These are phyloP conservation scores for Solanum ossicruentum DNA, from an alignment of 257 asterid genomes.

Conservation along the genomic window DNA sequence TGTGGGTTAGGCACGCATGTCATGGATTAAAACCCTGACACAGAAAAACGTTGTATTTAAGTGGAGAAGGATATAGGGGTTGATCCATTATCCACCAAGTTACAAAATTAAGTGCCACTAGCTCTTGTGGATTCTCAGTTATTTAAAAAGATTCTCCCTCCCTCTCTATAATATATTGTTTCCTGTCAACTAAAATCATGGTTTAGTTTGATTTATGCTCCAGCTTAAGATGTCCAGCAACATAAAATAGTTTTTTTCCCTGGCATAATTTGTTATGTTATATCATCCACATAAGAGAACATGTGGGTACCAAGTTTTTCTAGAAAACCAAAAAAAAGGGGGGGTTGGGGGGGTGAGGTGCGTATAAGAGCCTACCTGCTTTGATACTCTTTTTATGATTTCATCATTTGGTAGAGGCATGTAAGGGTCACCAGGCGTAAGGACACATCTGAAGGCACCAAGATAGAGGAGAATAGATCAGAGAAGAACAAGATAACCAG, in stretches of 20 bases:
- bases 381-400: constrained; percentile 69
- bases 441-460: constrained; percentile 60
- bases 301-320: background rate
- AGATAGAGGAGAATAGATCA: background rate
- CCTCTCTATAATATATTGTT: too few relatives aligned
- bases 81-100: background rate
- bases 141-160: background rate
- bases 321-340: background rate
- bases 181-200: background rate
- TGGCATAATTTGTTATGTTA: background rate
- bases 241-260: background rate
- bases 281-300: background rate
- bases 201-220: background rate
- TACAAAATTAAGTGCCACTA: background rate
- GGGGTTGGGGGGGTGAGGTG: too few relatives aligned
- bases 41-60: background rate
- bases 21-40: background rate
- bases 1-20: background rate
- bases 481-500: background rate
- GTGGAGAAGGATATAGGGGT: background rate
- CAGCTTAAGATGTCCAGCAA: background rate
- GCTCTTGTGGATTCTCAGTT: background rate
- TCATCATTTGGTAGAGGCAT: constrained; percentile 89
- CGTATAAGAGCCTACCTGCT: constrained; percentile 45
- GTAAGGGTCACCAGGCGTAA: constrained; percentile 98